A percentile compares a stretch with the other conserved stretches of the same genome.
These are phyloP conservation scores for Paecilomyces sp. DNA, from an alignment of 2,329 filamentous ascomycete genomes.

Conservation along the genomic window DNA sequence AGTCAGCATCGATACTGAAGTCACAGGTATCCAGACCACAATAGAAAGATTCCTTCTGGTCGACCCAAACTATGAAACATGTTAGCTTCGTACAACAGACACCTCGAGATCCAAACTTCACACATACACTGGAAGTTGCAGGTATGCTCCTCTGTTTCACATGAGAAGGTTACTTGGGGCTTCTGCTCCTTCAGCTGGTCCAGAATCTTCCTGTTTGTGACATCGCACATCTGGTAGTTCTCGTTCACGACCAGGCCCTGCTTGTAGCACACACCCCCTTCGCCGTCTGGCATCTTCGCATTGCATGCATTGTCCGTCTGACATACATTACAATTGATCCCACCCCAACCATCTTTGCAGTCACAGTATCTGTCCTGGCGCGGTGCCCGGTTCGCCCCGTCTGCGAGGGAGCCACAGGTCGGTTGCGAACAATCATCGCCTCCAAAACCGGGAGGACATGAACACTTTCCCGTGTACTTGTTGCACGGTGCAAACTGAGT, in stretches of 20 bases:
- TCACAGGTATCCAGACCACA: slow-evolving; percentile 78
- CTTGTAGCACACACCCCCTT: slow-evolving; percentile 85
- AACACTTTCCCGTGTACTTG: slow-evolving; percentile 83
- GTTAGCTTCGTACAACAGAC: slow-evolving; percentile 16
- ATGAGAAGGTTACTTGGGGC: slow-evolving; percentile 92
- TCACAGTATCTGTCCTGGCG: slow-evolving; percentile 66
- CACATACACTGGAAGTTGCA: slow-evolving; percentile 90
- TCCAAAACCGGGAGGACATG: slow-evolving; percentile 85
- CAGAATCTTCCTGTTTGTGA: slow-evolving; percentile 91
- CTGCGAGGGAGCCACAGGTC: slow-evolving; percentile 81
- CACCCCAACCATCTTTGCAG: slow-evolving; percentile 89
- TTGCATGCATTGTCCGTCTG: slow-evolving; percentile 75
- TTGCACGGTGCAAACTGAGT: slow-evolving; percentile 87
- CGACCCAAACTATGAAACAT: slow-evolving; percentile 71
- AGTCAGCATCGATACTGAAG: slow-evolving; percentile 61
- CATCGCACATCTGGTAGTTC: slow-evolving; percentile 97
- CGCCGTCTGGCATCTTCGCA: slow-evolving; percentile 73
- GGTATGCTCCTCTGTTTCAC: slow-evolving; percentile 62
- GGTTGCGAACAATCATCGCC: slow-evolving; percentile 89
- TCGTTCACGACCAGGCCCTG: slow-evolving; percentile 84
- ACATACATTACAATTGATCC: slow-evolving; percentile 98
- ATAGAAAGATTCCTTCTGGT: slow-evolving; percentile 90
- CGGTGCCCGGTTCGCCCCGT: slow-evolving; percentile 70
- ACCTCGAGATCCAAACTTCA: background rate
- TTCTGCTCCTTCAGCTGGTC: slow-evolving; percentile 76